Evolutionary conservation across 2,329 filamentous ascomycete species (phyloP).

Genomic region (Fusarium chuoi): DNA sequence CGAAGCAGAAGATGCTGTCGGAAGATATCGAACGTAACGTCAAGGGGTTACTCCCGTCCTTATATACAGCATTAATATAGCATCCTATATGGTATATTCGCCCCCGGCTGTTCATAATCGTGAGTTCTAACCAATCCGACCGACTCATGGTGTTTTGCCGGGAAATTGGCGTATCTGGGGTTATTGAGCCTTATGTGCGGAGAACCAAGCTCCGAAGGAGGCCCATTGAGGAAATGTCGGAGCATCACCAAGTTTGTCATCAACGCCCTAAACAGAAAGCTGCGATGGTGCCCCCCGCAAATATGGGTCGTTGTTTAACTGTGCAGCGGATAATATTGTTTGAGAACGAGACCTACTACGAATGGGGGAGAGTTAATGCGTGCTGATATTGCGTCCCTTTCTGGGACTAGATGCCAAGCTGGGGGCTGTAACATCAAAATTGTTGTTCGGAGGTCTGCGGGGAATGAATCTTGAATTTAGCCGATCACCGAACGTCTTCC

Average conservation of each 20-base stretch:
- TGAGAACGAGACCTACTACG: background rate
- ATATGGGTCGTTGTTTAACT: background rate
- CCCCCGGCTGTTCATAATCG: background rate
- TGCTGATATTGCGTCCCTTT: background rate
- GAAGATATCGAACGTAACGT: background rate
- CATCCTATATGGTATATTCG: background rate
- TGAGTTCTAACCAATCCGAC: background rate
- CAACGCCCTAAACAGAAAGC: conserved; percentile 7
- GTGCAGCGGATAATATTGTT: background rate
- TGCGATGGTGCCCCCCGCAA: background rate
- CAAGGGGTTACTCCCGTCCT: background rate
- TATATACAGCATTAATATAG: conserved; percentile 1
- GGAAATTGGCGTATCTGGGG: background rate
- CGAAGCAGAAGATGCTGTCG: background rate
- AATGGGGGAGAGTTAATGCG: background rate
- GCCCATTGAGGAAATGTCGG: conserved; percentile 27
- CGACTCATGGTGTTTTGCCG: background rate
- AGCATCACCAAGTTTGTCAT: conserved; percentile 3
- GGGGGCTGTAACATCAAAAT: background rate
- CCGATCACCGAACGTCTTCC: background rate
- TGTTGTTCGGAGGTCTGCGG: background rate
- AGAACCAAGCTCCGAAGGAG: conserved; percentile 25
- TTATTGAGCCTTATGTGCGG: background rate
- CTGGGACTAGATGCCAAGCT: background rate
- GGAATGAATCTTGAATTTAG: background rate